A percentile compares a stretch with the other conserved stretches of the same genome.
Conservation (phyloP, 371 early-diverging fungal genomes). For the Dichotomocladium elegans region DNA sequence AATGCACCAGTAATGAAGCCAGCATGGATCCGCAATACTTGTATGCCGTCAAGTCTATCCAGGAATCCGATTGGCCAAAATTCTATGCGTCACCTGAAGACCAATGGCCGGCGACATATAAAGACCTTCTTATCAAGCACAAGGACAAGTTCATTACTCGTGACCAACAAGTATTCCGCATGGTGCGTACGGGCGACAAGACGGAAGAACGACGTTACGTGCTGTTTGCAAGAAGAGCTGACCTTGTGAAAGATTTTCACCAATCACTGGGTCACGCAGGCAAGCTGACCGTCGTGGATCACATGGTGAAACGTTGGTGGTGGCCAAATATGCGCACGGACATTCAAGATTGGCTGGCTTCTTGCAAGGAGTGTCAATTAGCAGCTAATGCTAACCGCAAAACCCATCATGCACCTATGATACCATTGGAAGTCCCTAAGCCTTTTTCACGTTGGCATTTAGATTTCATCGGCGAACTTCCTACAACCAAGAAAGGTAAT, state of each 20-base stretch:
- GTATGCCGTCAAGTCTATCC: too few species aligned
- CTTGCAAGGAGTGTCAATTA: constrained; percentile 24
- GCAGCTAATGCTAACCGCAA: neutral
- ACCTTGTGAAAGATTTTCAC: constrained; percentile 1
- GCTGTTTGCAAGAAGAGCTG: constrained; percentile 1
- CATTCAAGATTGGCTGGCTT: constrained; percentile 8
- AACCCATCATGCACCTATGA: constrained; percentile 10
- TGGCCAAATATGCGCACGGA: constrained; percentile 21
- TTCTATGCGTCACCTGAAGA: neutral
- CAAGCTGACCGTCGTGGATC: constrained; percentile 5
- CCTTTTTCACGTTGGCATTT: constrained; percentile 23
- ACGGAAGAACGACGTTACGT: neutral
- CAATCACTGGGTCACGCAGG: too few species aligned
- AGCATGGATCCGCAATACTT: too few species aligned
- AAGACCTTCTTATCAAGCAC: neutral
- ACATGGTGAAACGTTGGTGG: constrained; percentile 18
- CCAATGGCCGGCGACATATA: neutral
- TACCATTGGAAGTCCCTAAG: neutral
- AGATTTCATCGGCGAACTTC: constrained; percentile 25
- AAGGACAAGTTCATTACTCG: neutral
- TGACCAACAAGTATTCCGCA: neutral
- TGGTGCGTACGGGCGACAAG: neutral
- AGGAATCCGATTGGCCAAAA: too few species aligned
- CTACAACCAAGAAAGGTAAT: constrained; percentile 11
- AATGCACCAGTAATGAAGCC: too few species aligned